Conservation (phyloP, 2,329 filamentous ascomycete genomes). For the Nigrospora osmanthi region DNA sequence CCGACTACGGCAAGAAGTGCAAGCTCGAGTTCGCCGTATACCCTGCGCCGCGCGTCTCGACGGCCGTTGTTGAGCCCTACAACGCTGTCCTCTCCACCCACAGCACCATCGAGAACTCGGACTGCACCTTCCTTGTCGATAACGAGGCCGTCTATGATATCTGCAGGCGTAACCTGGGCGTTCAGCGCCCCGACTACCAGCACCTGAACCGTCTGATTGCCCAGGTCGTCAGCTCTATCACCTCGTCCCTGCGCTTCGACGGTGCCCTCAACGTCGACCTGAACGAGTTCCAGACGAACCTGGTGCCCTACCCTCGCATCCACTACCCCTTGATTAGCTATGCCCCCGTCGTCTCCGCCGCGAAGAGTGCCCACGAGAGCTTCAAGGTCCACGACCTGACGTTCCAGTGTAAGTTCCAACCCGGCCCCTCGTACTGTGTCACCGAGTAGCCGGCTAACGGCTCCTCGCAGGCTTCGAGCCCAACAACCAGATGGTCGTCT, state of each 20-base stretch:
- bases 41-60: conserved; percentile 62
- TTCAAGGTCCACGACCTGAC: conserved; percentile 77
- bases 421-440: neutral
- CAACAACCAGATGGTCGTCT: conserved; percentile 74
- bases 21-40: conserved; percentile 71
- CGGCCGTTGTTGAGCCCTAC: conserved; percentile 66
- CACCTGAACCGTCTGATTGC: conserved; percentile 67
- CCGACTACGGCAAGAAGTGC: conserved; percentile 69
- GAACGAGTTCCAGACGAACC: conserved; percentile 72
- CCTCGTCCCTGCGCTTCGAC: conserved; percentile 64
- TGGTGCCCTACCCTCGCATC: conserved; percentile 67
- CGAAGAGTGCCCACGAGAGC: conserved; percentile 78
- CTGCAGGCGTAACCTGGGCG: conserved; percentile 64
- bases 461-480: conserved; percentile 58
- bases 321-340: conserved; percentile 70
- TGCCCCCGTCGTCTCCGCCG: conserved; percentile 61
- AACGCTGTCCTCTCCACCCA: conserved; percentile 67
- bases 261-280: conserved; percentile 67
- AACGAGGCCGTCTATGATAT: conserved; percentile 73
- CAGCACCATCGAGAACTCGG: conserved; percentile 71
- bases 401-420: conserved; percentile 54
- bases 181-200: conserved; percentile 61
- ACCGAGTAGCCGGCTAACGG: conserved; percentile 4
- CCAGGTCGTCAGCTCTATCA: conserved; percentile 69
- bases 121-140: conserved; percentile 70